phyloP scores from a whole-genome alignment of 805 yeast species.

The Lipomyces orientalis region DNA sequence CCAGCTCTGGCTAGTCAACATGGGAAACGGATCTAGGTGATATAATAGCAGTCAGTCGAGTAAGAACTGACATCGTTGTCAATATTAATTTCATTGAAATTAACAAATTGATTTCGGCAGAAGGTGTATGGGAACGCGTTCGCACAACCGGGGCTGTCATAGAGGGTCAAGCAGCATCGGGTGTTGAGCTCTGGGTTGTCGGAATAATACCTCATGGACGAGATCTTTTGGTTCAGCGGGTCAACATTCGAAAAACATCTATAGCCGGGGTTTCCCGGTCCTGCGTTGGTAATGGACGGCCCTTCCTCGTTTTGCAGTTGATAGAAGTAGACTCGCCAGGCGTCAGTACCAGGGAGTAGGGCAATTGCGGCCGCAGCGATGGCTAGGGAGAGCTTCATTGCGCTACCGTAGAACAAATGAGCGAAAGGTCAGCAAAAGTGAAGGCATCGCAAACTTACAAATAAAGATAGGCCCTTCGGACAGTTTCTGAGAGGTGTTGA shows the following conservation, averaged over 20 bases:
- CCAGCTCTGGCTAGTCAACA: not conserved
- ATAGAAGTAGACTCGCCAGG: not conserved
- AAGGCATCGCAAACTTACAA: not conserved
- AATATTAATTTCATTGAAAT: not conserved
- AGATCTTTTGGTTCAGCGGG: not conserved
- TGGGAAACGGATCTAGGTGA: not conserved
- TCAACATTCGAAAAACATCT: not conserved
- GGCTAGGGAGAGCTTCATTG: not conserved
- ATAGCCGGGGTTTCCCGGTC: not conserved
- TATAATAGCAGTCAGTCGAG: not conserved
- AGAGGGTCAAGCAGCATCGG: not conserved
- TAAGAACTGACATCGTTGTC: not conserved
- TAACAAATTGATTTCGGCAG: not conserved
- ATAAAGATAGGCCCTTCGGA: not conserved
- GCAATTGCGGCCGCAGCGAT: not conserved
- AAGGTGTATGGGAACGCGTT: not conserved
- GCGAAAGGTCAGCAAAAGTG: conserved; percentile 1
- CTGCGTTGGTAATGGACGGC: not conserved
- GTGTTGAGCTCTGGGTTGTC: not conserved
- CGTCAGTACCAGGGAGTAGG: not conserved
- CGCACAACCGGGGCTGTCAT: not conserved
- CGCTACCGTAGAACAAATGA: not conserved
- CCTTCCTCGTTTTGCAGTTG: conserved; percentile 1
- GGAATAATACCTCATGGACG: not conserved
- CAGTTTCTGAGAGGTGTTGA: not conserved